phyloP scores from a whole-genome alignment of 306 rosid species.

The Quercus dentata region DNA sequence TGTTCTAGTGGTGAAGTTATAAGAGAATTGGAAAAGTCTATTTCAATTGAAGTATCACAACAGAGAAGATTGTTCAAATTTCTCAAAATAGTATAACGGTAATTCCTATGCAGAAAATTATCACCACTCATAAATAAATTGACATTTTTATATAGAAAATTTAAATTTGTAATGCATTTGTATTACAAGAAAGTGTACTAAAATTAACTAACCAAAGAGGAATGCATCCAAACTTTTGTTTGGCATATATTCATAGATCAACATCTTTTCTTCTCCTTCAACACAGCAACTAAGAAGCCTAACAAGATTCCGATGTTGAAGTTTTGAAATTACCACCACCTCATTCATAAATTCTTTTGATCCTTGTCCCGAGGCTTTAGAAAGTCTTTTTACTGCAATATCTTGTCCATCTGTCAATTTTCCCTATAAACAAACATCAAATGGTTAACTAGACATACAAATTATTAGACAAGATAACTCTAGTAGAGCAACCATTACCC shows the following conservation, averaged over 20 bases:
- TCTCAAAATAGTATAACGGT: not conserved
- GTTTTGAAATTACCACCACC: conserved; percentile 40
- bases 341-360: conserved; percentile 45
- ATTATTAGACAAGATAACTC: not conserved
- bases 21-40: not conserved
- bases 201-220: conserved; percentile 33
- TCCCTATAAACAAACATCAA: conserved; percentile 22
- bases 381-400: conserved; percentile 45
- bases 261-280: conserved; percentile 40
- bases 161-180: too few relatives aligned
- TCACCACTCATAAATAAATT: too few relatives aligned
- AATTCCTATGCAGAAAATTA: too few relatives aligned
- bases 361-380: conserved; percentile 41
- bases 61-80: too few relatives aligned
- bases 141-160: too few relatives aligned
- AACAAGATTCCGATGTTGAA: conserved; percentile 54
- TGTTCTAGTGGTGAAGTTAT: too few relatives aligned
- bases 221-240: conserved; percentile 41
- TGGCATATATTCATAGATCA: conserved; percentile 46
- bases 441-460: too few relatives aligned
- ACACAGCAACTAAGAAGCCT: conserved; percentile 38
- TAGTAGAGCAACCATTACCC: conserved; percentile 6
- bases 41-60: not conserved
- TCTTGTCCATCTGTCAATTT: conserved; percentile 32
- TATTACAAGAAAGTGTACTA: not conserved